A percentile compares a stretch with the other conserved stretches of the same genome.
Evolutionary conservation across 176 grass and related monocot genomes (phyloP).

Genomic region (Lolium multiflorum): DNA sequence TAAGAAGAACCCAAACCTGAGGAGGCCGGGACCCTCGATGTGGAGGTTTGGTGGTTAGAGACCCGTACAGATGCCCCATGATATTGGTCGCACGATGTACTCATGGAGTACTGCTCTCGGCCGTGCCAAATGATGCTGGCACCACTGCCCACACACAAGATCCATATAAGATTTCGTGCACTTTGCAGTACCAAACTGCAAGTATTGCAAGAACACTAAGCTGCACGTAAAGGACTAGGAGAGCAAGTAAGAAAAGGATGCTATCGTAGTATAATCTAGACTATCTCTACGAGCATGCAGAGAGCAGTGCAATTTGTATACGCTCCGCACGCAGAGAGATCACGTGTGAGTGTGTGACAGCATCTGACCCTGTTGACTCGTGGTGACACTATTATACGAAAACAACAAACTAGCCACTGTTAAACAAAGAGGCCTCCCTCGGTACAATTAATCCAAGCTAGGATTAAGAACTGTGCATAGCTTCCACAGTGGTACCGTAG

Average conservation of each 20-base stretch:
- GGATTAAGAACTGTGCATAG: constrained; percentile 11
- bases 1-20: no score
- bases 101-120: neutral
- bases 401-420: constrained; percentile 3
- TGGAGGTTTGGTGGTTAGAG: neutral
- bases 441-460: neutral
- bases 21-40: neutral
- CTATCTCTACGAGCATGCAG: no score
- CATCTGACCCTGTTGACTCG: constrained; percentile 40
- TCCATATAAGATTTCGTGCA: neutral
- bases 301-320: neutral
- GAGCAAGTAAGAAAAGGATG: neutral
- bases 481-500: neutral
- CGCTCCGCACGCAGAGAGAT: neutral
- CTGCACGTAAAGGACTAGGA: neutral
- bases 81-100: neutral
- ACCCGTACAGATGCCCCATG: neutral
- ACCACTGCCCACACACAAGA: neutral
- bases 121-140: neutral
- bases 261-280: no score
- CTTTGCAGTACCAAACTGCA: neutral
- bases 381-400: constrained; percentile 12
- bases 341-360: constrained; percentile 24
- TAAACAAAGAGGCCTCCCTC: neutral
- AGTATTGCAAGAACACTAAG: neutral